A percentile compares a stretch with the other conserved stretches of the same genome.
phyloP scores from a whole-genome alignment of 208 protist genomes.

The Leishmania tropica region DNA sequence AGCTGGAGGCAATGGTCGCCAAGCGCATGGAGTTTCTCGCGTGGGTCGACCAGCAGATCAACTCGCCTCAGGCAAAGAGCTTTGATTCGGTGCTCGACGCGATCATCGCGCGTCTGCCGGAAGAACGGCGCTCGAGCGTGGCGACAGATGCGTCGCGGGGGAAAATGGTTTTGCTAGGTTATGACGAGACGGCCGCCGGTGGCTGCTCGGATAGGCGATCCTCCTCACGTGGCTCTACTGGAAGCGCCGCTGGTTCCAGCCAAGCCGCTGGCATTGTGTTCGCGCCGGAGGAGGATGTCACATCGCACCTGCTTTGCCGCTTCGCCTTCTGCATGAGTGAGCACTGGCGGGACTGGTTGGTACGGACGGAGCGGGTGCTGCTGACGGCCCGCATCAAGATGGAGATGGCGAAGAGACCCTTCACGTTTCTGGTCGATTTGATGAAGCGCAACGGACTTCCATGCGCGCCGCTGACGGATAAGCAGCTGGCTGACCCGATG shows the following conservation, averaged over 20 bases:
- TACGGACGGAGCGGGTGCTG: conserved; percentile 77
- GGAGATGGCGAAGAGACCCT: conserved; percentile 66
- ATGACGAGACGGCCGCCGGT: conserved; percentile 23
- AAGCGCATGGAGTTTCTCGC: conserved; percentile 90
- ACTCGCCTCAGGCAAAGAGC: conserved; percentile 61
- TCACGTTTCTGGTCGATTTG: conserved; percentile 69
- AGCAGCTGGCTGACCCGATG: conserved; percentile 39
- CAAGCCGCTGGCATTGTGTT: conserved; percentile 52
- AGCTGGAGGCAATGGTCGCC: conserved; percentile 81
- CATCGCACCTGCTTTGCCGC: conserved; percentile 79
- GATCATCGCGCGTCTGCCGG: conserved; percentile 67
- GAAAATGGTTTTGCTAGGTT: conserved; percentile 27
- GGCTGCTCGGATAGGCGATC: conserved; percentile 33
- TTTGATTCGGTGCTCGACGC: conserved; percentile 66
- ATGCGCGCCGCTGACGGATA: conserved; percentile 60
- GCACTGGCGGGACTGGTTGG: conserved; percentile 89
- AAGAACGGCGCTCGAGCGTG: conserved; percentile 52
- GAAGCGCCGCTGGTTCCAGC: conserved; percentile 9
- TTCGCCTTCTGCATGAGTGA: conserved; percentile 93
- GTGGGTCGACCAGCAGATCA: conserved; percentile 82
- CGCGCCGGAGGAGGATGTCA: conserved; percentile 77
- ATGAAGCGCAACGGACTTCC: conserved; percentile 77
- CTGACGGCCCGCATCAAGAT: conserved; percentile 77
- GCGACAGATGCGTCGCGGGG: conserved; percentile 13
- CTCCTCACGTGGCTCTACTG: conserved; percentile 31